A percentile compares a stretch with the other conserved stretches of the same genome.
These are phyloP conservation scores for Candida labiduridarum DNA, from an alignment of 1,139 yeast species.

Conservation along the genomic window DNA sequence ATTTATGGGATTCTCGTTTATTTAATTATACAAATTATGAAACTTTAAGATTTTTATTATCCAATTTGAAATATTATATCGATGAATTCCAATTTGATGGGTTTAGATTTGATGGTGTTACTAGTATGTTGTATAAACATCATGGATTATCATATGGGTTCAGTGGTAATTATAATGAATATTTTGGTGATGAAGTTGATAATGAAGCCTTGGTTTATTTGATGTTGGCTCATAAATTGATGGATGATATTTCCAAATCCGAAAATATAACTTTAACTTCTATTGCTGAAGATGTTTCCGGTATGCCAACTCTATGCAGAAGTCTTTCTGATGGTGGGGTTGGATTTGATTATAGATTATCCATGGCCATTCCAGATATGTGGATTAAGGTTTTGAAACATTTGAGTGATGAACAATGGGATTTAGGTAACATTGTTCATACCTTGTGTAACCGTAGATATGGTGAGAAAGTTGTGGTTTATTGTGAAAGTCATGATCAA, in stretches of 20 bases:
- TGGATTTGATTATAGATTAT: conserved; percentile 90
- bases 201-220: conserved; percentile 83
- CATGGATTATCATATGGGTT: conserved; percentile 92
- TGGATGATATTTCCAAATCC: conserved; percentile 51
- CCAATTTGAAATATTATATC: conserved; percentile 83
- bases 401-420: conserved; percentile 87
- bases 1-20: conserved; percentile 91
- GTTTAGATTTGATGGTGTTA: conserved; percentile 95
- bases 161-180: conserved; percentile 92
- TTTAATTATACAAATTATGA: conserved; percentile 92
- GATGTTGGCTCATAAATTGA: conserved; percentile 83
- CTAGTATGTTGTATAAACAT: conserved; percentile 87
- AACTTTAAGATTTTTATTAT: conserved; percentile 80
- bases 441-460: conserved; percentile 89
- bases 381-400: conserved; percentile 95
- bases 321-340: conserved; percentile 78
- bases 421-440: conserved; percentile 74
- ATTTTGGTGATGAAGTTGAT: conserved; percentile 80
- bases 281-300: conserved; percentile 96
- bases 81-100: conserved; percentile 92
- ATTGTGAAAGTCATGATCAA: conserved; percentile 96
- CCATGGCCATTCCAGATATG: conserved; percentile 99
- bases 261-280: conserved; percentile 61
- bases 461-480: conserved; percentile 86
- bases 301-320: conserved; percentile 92